These are phyloP conservation scores for Apophysomyces ossiformis DNA, from an alignment of 371 early-diverging fungal genomes.

Conservation along the genomic window DNA sequence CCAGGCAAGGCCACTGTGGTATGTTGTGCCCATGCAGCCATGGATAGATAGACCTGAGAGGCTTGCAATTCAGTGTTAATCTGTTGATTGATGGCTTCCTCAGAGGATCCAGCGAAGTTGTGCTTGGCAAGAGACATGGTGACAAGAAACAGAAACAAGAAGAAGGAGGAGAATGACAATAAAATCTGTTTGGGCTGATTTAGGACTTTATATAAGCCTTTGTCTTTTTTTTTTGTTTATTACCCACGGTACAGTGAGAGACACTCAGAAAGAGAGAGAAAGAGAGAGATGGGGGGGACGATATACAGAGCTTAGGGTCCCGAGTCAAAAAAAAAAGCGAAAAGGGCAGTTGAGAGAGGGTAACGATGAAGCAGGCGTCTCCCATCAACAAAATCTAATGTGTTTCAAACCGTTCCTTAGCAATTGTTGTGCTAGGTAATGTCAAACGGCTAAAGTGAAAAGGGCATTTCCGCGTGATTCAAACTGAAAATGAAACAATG, in stretches of 20 bases:
- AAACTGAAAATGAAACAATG: background rate
- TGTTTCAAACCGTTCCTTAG: constrained; percentile 5
- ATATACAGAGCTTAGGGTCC: background rate
- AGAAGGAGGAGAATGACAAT: background rate
- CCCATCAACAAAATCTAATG: background rate
- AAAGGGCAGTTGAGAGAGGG: background rate
- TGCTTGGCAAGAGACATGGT: constrained; percentile 71
- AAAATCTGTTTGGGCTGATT: background rate
- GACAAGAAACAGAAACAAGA: background rate
- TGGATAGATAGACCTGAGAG: constrained; percentile 62
- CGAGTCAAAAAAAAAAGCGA: constrained; percentile 3
- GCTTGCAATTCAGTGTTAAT: constrained; percentile 66
- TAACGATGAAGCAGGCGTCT: background rate
- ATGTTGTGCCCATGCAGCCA: constrained; percentile 62
- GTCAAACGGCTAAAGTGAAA: background rate
- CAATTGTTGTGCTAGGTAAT: background rate
- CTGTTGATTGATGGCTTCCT: constrained; percentile 72
- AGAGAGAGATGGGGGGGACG: background rate
- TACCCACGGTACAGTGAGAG: constrained; percentile 1
- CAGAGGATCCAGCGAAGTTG: constrained; percentile 65
- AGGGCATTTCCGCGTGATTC: background rate
- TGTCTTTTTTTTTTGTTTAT: background rate
- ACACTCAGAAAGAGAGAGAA: too few species aligned
- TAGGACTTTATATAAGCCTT: background rate
- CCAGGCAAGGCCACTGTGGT: constrained; percentile 63